phyloP scores from a whole-genome alignment of 192 early-diverging fungal genomes.

The Diversispora eburnea region DNA sequence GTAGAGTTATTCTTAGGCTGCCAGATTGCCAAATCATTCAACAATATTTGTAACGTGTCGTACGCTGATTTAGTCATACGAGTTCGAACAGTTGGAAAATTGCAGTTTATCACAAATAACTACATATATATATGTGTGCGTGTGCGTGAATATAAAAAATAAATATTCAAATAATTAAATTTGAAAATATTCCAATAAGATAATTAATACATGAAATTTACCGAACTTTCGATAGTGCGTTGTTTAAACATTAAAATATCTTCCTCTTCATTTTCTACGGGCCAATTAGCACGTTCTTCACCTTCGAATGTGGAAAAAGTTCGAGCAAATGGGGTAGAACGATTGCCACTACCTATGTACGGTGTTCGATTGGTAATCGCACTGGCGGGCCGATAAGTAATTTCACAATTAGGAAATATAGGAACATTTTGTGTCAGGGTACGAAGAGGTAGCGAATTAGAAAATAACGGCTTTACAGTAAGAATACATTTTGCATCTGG shows the following conservation, averaged over 20 bases:
- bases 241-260: slow-evolving; percentile 54
- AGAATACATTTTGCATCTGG: slow-evolving; percentile 33
- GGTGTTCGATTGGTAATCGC: slow-evolving; percentile 27
- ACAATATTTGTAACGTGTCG: slow-evolving; percentile 41
- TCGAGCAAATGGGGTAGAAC: slow-evolving; percentile 40
- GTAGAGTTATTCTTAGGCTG: slow-evolving; percentile 32
- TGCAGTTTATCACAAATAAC: slow-evolving; percentile 41
- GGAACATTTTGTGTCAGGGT: slow-evolving; percentile 26
- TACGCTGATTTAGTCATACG: slow-evolving; percentile 34
- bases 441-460: slow-evolving; percentile 13
- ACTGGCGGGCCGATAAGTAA: slow-evolving; percentile 34
- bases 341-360: slow-evolving; percentile 31
- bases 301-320: slow-evolving; percentile 39
- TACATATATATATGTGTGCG: no score
- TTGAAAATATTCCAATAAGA: neutral
- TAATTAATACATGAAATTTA: slow-evolving; percentile 31
- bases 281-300: slow-evolving; percentile 48
- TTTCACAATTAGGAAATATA: slow-evolving; percentile 40
- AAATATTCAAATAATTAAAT: neutral
- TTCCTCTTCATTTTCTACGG: slow-evolving; percentile 55
- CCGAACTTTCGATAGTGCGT: slow-evolving; percentile 53
- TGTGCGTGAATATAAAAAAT: no score
- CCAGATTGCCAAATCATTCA: slow-evolving; percentile 45
- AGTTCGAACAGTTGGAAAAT: slow-evolving; percentile 38
- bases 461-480: slow-evolving; percentile 26